phyloP scores from a whole-genome alignment of 2,329 filamentous ascomycete species.

The Colletotrichum sp. region DNA sequence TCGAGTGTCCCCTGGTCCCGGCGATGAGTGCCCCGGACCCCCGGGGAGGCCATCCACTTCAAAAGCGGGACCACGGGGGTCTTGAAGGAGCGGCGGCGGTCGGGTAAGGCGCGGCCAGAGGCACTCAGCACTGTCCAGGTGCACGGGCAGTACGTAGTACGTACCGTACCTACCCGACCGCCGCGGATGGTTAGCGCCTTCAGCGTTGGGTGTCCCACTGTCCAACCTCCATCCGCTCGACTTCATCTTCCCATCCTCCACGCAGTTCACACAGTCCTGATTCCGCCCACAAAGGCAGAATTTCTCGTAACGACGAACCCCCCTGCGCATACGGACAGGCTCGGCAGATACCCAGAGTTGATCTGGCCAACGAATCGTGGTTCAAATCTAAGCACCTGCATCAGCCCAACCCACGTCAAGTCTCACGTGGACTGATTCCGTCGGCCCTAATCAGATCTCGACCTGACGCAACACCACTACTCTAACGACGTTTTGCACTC shows the following conservation, averaged over 20 bases:
- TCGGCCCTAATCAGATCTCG: not conserved
- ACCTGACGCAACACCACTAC: not conserved
- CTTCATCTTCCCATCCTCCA: not conserved
- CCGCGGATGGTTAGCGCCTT: not conserved
- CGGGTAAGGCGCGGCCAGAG: not conserved
- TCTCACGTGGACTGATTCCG: not conserved
- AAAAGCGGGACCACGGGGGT: not conserved
- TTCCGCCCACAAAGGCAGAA: not conserved
- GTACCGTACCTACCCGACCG: not conserved
- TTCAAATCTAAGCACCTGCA: not conserved
- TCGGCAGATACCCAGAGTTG: not conserved
- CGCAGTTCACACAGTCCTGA: not conserved
- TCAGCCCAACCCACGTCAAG: not conserved
- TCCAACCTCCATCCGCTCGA: not conserved
- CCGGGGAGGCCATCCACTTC: not conserved
- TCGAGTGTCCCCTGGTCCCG: constrained; percentile 7
- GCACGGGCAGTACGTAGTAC: not conserved
- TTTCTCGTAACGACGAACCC: not conserved
- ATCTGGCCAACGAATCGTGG: not conserved
- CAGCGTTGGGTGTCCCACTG: not conserved
- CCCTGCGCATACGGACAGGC: not conserved
- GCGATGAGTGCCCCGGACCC: constrained; percentile 12
- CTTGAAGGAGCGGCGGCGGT: constrained; percentile 5
- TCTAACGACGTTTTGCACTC: not conserved
- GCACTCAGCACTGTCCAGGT: not conserved